Conservation (phyloP, 441 rosid species). For the Hura crepitans region DNA sequence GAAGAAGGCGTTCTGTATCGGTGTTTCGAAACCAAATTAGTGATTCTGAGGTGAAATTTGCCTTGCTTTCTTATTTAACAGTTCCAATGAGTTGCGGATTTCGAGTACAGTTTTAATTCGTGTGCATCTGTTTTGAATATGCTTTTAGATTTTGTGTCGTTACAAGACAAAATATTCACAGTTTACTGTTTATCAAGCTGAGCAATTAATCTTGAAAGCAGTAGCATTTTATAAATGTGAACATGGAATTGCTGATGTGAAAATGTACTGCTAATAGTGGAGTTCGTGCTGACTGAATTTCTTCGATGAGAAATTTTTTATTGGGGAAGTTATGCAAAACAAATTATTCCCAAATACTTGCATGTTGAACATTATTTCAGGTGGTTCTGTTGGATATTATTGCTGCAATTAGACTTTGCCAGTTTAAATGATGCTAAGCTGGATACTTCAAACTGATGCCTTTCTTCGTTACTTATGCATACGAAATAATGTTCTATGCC, state of each 20-base stretch:
- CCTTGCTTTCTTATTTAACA: not conserved
- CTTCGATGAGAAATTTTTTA: not conserved
- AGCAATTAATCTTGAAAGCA: not conserved
- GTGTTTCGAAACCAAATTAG: constrained; percentile 58
- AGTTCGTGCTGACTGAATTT: not conserved
- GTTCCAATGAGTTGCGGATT: not conserved
- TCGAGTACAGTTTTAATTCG: not conserved
- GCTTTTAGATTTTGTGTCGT: not conserved
- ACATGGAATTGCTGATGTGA: not conserved
- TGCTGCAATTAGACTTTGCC: not conserved
- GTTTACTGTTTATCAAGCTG: not conserved
- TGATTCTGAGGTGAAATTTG: constrained; percentile 67
- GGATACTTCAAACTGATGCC: not conserved
- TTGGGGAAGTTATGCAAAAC: not conserved
- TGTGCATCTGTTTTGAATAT: not conserved
- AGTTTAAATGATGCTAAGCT: not conserved
- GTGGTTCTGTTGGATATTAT: not conserved
- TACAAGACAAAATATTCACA: no score
- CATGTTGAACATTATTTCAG: not conserved
- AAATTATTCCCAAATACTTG: not conserved
- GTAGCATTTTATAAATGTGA: not conserved
- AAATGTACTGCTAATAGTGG: not conserved
- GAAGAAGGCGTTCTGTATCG: constrained; percentile 77
- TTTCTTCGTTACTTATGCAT: not conserved
- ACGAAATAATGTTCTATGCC: not conserved